Evolutionary conservation across 768 basidiomycete species (phyloP).

Genomic region (Boletus sp.): DNA sequence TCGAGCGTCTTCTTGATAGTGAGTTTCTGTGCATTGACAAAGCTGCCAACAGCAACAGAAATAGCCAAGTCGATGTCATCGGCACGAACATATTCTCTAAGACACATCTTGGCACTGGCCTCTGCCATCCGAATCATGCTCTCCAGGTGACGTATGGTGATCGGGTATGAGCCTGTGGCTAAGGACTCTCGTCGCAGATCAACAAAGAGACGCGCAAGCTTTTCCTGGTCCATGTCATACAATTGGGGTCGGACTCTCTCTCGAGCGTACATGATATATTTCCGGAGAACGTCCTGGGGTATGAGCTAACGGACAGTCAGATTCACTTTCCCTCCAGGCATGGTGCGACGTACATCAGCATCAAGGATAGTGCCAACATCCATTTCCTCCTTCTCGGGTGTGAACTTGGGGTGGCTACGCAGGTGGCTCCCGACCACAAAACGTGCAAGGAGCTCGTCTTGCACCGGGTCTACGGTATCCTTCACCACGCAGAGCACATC

Average conservation of each 20-base stretch:
- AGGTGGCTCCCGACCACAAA: slow-evolving; percentile 99
- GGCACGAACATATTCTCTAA: slow-evolving; percentile 91
- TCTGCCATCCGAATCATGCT: slow-evolving; percentile 99
- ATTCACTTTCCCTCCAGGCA: neutral
- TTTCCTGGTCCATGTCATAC: slow-evolving; percentile 94
- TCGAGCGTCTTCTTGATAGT: slow-evolving; percentile 98
- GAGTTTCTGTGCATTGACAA: slow-evolving; percentile 96
- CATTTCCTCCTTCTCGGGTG: slow-evolving; percentile 84
- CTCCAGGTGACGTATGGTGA: slow-evolving; percentile 96
- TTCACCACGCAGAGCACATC: slow-evolving; percentile 98
- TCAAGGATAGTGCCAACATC: slow-evolving; percentile 87
- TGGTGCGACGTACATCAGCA: slow-evolving; percentile 70
- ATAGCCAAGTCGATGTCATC: slow-evolving; percentile 99
- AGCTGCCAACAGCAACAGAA: slow-evolving; percentile 91
- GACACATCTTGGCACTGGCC: slow-evolving; percentile 97
- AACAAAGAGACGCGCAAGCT: slow-evolving; percentile 88
- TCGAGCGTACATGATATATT: slow-evolving; percentile 98
- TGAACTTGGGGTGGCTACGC: slow-evolving; percentile 92
- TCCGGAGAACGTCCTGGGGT: slow-evolving; percentile 92
- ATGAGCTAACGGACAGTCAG: slow-evolving; percentile 64
- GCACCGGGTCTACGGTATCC: slow-evolving; percentile 94
- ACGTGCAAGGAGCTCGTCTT: slow-evolving; percentile 93
- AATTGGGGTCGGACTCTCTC: slow-evolving; percentile 92
- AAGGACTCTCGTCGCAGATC: slow-evolving; percentile 95
- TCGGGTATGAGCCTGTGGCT: slow-evolving; percentile 98